Conservation (phyloP, 768 basidiomycete genomes). For the Tubosaeta sp. region DNA sequence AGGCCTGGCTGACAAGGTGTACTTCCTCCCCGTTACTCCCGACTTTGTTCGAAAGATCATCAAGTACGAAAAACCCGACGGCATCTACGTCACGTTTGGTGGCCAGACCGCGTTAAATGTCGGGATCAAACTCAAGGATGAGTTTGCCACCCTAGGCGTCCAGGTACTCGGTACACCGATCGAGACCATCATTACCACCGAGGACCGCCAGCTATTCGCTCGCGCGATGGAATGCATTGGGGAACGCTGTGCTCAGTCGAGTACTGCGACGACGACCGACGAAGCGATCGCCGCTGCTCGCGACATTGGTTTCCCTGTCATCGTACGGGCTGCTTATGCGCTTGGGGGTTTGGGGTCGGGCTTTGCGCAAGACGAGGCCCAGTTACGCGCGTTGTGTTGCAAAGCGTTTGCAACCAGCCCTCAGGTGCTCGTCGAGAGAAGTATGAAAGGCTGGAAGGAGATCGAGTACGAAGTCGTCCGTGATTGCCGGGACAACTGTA, state of each 20-base stretch:
- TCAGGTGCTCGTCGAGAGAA: constrained; percentile 98
- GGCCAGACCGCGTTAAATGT: constrained; percentile 97
- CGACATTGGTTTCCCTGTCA: constrained; percentile 90
- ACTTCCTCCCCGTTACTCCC: constrained; percentile 97
- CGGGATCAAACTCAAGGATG: constrained; percentile 96
- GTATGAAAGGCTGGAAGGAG: constrained; percentile 99
- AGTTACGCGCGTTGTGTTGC: constrained; percentile 80
- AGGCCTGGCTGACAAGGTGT: constrained; percentile 98
- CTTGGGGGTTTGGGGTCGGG: constrained; percentile 94
- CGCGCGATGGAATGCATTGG: constrained; percentile 93
- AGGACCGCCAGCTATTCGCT: constrained; percentile 93
- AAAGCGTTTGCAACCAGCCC: constrained; percentile 98
- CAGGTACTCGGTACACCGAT: constrained; percentile 96
- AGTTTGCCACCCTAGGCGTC: constrained; percentile 85
- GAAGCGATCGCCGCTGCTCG: constrained; percentile 82
- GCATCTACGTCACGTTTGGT: constrained; percentile 98
- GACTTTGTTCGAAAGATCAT: constrained; percentile 98
- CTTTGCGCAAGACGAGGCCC: constrained; percentile 92
- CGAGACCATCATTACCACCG: constrained; percentile 94
- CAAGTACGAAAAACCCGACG: constrained; percentile 97
- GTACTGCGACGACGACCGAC: constrained; percentile 78
- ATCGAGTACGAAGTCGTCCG: constrained; percentile 99
- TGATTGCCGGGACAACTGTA: constrained; percentile 97
- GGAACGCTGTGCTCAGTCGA: constrained; percentile 90
- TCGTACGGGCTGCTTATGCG: constrained; percentile 94